phyloP scores from a whole-genome alignment of 2,329 filamentous ascomycete species.

The Neofusicoccum umdonicola region DNA sequence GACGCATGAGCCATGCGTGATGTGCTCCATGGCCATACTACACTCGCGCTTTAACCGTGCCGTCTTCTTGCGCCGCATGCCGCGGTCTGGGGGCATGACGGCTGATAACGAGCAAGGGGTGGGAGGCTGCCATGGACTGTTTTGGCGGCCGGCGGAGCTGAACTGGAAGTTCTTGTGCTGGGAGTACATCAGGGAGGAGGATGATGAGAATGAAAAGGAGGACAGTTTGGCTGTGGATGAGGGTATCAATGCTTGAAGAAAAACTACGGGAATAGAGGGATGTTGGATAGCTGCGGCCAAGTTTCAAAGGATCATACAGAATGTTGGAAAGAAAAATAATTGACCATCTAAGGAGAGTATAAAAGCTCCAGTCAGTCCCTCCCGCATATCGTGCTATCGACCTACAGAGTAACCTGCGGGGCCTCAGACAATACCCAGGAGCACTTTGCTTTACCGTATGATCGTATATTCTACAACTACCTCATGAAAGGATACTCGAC shows the following conservation, averaged over 20 bases:
- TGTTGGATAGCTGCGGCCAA: too few relatives aligned
- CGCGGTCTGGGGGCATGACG: conserved; percentile 75
- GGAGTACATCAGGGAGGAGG: conserved; percentile 57
- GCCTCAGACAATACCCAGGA: too few relatives aligned
- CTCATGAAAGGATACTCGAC: too few relatives aligned
- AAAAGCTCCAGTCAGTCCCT: too few relatives aligned
- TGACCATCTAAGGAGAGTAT: too few relatives aligned
- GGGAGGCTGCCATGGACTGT: conserved; percentile 54
- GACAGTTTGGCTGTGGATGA: background rate
- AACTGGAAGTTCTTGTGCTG: conserved; percentile 84
- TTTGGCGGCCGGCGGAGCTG: conserved; percentile 68
- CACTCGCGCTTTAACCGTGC: conserved; percentile 89
- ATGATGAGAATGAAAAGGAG: background rate
- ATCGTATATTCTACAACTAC: too few relatives aligned
- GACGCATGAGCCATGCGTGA: conserved; percentile 92
- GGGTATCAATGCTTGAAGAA: background rate
- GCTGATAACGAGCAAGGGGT: conserved; percentile 54
- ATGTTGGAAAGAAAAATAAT: too few relatives aligned
- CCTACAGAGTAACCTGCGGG: too few relatives aligned
- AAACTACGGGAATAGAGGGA: too few relatives aligned
- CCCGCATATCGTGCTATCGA: too few relatives aligned
- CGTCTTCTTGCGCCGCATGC: conserved; percentile 77
- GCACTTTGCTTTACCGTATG: too few relatives aligned
- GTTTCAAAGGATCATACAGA: too few relatives aligned
- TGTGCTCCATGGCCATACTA: conserved; percentile 94